phyloP scores from a whole-genome alignment of 176 grass and related monocot species.

The Carex kokanica region DNA sequence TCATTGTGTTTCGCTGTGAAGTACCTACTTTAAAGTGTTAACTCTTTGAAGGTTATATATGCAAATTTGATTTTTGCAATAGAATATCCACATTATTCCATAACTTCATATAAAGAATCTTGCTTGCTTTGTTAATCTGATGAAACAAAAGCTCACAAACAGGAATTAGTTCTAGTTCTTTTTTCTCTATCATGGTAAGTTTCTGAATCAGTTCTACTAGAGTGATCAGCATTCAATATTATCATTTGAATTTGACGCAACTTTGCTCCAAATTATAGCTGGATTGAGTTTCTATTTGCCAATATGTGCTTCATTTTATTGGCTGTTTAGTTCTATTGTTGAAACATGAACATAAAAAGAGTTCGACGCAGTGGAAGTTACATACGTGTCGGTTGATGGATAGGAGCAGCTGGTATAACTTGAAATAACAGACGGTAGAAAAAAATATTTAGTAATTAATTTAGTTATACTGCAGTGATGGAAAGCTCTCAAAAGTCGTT shows the following conservation, averaged over 20 bases:
- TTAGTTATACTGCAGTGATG: neutral
- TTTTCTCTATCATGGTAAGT: neutral
- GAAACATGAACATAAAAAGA: neutral
- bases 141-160: neutral
- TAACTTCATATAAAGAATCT: neutral
- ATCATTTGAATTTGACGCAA: neutral
- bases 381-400: conserved; percentile 67
- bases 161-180: neutral
- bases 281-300: neutral
- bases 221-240: conserved; percentile 2
- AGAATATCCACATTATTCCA: neutral
- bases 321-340: neutral
- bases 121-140: neutral
- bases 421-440: conserved; percentile 32
- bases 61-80: neutral
- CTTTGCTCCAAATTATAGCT: neutral
- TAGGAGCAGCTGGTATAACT: conserved; percentile 64
- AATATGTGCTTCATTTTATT: neutral
- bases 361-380: neutral
- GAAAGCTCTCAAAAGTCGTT: neutral
- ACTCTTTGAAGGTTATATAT: neutral
- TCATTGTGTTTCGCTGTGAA: neutral
- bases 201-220: neutral
- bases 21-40: neutral
- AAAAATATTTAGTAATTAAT: neutral